phyloP scores from a whole-genome alignment of 176 grass and related monocot genomes.

The Neostapfia colusana region DNA sequence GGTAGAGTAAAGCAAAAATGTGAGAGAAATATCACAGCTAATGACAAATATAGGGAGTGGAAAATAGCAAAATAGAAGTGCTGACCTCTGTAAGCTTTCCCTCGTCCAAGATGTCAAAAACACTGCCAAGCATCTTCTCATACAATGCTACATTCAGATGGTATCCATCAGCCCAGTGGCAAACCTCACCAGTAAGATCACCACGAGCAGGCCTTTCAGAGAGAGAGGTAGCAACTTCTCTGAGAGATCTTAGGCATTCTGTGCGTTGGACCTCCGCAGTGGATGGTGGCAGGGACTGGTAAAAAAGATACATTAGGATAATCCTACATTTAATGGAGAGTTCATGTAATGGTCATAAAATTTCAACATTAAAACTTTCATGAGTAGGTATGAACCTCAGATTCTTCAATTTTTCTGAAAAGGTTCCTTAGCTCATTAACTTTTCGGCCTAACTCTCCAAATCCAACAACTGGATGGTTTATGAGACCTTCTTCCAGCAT shows the following conservation, averaged over 20 bases:
- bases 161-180: constrained; percentile 98
- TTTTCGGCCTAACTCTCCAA: constrained; percentile 89
- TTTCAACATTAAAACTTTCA: constrained; percentile 31
- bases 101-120: constrained; percentile 95
- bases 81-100: constrained; percentile 89
- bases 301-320: constrained; percentile 37
- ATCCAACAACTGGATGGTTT: constrained; percentile 88
- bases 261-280: constrained; percentile 84
- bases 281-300: constrained; percentile 68
- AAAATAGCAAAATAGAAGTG: constrained; percentile 28
- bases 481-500: constrained; percentile 98
- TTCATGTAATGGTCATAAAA: constrained; percentile 13
- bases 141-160: constrained; percentile 88
- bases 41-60: not conserved
- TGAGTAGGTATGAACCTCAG: constrained; percentile 65
- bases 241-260: constrained; percentile 76
- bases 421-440: constrained; percentile 83
- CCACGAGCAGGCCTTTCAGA: constrained; percentile 87
- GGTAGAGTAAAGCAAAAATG: constrained; percentile 40
- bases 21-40: constrained; percentile 33
- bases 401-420: constrained; percentile 94
- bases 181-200: constrained; percentile 94
- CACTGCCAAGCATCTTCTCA: constrained; percentile 86
- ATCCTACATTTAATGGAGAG: constrained; percentile 12
- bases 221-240: constrained; percentile 72